Evolutionary conservation across 2,329 filamentous ascomycete species (phyloP), one percentile per base, ranked within the genome.

Genomic region (Hirsutella rhossiliensis): DNA sequence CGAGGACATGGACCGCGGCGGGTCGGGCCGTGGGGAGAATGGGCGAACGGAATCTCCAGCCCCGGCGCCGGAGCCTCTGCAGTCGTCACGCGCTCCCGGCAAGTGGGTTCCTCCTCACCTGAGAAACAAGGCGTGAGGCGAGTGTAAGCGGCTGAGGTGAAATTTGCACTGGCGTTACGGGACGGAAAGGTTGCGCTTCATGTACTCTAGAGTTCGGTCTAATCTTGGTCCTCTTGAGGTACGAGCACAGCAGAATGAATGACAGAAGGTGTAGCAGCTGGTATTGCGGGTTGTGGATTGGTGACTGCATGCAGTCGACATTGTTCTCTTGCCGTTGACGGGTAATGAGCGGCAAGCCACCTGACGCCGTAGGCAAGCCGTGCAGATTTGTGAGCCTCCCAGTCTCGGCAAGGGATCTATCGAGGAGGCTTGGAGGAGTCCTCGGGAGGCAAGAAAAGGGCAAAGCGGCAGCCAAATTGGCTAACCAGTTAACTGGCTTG

Each of bases 81-180:
- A 71, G 55, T 61, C 76, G 15, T 69, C 71, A 37, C 72, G 76
- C 37, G 67, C 62, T 27, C 55, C 72, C 39, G 76, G 76, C 53
- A 81, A 78, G 61, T 82, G 72, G 63, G 73, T 81, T 55, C 78
- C 78, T 53, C 64, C 62, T 54, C 62, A 67, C 48, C 31, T 56
- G 58, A 61, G 62, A 51, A 62, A 62, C 51, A 58, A 62, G 56
- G 51, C 50, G 45, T 55, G 42, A 50, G n/a, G n/a, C n/a, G n/a
- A n/a, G n/a, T n/a, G n/a, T n/a, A n/a, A n/a, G n/a, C n/a, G n/a
- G n/a, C n/a, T n/a, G n/a, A n/a, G n/a, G n/a, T 39, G 43, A 39
- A 47, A 54, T 57, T 62, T 58, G 59, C 61, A 61, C 52, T 51
- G 62, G 62, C 62, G 61, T 65, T 54, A 38, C 52, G 55, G 56